phyloP scores from a whole-genome alignment of 2,329 filamentous ascomycete species.

The Diaporthe helianthi region DNA sequence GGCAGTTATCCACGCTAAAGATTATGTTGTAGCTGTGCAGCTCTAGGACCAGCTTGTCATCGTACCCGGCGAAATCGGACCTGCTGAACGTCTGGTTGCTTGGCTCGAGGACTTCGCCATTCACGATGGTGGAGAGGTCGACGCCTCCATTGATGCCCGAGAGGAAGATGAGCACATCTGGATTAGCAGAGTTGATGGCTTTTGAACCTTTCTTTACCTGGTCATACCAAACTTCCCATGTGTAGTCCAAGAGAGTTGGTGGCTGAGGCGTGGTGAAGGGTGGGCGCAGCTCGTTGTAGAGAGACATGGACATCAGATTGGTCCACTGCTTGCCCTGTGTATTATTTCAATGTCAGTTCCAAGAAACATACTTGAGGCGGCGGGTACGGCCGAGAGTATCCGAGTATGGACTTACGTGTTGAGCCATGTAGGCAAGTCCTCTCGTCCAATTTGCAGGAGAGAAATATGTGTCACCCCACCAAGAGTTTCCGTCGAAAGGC shows the following conservation, averaged over 20 bases:
- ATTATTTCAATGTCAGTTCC: constrained; percentile 28
- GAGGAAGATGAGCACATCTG: constrained; percentile 62
- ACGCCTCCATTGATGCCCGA: constrained; percentile 66
- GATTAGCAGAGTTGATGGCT: constrained; percentile 59
- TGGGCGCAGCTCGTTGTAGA: constrained; percentile 62
- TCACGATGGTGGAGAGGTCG: constrained; percentile 57
- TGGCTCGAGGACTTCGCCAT: constrained; percentile 55
- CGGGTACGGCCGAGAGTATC: not conserved
- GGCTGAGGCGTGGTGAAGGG: constrained; percentile 43
- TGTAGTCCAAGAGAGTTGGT: constrained; percentile 51
- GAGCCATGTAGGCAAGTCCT: constrained; percentile 65
- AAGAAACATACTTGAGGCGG: constrained; percentile 35
- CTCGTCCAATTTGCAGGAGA: constrained; percentile 65
- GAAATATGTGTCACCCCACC: constrained; percentile 69
- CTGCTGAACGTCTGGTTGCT: constrained; percentile 52
- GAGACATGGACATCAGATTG: constrained; percentile 55
- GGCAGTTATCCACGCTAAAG: constrained; percentile 52
- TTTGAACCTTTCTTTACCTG: constrained; percentile 56
- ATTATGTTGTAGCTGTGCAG: constrained; percentile 66
- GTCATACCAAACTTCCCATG: constrained; percentile 64
- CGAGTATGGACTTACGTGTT: constrained; percentile 53
- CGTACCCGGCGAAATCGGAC: constrained; percentile 56
- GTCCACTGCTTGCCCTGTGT: constrained; percentile 54
- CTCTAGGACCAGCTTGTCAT: constrained; percentile 64
- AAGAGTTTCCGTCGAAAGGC: constrained; percentile 61